phyloP scores from a whole-genome alignment of 176 grass and related monocot genomes.

The Thinopyrum elongatum region DNA sequence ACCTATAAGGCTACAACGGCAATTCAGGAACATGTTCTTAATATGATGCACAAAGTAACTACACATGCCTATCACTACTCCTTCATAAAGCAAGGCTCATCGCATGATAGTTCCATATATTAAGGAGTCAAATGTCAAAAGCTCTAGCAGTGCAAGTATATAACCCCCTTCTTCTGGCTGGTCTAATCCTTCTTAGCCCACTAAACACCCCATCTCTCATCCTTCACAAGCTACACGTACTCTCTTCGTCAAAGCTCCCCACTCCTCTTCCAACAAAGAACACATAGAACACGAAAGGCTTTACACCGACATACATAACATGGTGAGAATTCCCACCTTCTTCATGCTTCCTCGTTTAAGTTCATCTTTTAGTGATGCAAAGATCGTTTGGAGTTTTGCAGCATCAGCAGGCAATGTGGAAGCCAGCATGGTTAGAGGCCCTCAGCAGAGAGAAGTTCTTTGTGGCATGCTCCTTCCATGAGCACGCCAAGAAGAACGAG shows the following conservation, averaged over 20 bases:
- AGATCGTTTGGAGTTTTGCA: conserved; percentile 22
- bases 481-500: conserved; percentile 90
- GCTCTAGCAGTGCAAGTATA: conserved; percentile 42
- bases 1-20: conserved; percentile 33
- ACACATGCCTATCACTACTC: conserved; percentile 37
- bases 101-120: conserved; percentile 52
- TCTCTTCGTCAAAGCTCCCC: conserved; percentile 33
- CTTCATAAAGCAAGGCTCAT: conserved; percentile 52
- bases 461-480: conserved; percentile 68
- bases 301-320: conserved; percentile 49
- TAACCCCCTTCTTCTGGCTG: conserved; percentile 25
- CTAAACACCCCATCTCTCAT: conserved; percentile 42
- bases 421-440: conserved; percentile 92
- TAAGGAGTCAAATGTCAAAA: conserved; percentile 63
- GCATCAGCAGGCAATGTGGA: conserved; percentile 63
- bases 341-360: conserved; percentile 1
- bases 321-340: conserved; percentile 55
- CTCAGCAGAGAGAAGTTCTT: conserved; percentile 82
- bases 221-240: conserved; percentile 38
- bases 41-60: conserved; percentile 49
- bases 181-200: conserved; percentile 42
- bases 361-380: conserved; percentile 33
- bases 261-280: conserved; percentile 16
- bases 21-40: conserved; percentile 56
- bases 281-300: conserved; percentile 25